A percentile compares a stretch with the other conserved stretches of the same genome.
Conservation (phyloP, 1,284 basidiomycete genomes). For the Irpex sp. region DNA sequence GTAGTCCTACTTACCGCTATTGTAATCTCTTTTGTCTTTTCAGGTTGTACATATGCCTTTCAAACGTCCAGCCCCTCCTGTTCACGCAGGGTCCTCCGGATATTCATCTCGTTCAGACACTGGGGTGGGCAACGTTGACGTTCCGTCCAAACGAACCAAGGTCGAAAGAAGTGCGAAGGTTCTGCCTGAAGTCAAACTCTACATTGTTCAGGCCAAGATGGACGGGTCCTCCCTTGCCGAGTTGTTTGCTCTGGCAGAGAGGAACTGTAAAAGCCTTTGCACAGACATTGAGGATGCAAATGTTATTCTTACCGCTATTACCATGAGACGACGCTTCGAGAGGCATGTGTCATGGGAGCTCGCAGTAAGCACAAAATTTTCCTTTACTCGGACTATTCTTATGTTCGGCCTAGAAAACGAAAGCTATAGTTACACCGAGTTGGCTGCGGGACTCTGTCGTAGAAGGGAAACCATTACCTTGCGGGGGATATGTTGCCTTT, state of each 20-base stretch:
- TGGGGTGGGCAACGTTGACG: neutral
- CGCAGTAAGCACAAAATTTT: constrained; percentile 44
- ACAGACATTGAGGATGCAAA: constrained; percentile 47
- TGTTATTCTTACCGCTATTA: constrained; percentile 60
- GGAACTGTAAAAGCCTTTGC: constrained; percentile 35
- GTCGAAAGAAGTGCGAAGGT: constrained; percentile 14
- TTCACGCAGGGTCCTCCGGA: constrained; percentile 5
- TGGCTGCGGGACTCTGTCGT: constrained; percentile 62
- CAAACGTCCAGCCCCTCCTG: constrained; percentile 22
- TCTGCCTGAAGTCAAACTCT: constrained; percentile 34
- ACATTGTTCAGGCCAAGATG: constrained; percentile 62
- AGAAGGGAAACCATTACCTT: constrained; percentile 43
- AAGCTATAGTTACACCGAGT: constrained; percentile 60
- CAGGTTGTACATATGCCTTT: constrained; percentile 22
- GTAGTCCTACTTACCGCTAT: neutral
- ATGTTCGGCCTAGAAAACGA: constrained; percentile 43
- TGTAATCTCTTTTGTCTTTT: neutral
- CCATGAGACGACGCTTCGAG: constrained; percentile 63
- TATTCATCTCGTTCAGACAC: constrained; percentile 16
- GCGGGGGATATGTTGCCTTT: constrained; percentile 51
- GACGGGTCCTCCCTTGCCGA: constrained; percentile 37
- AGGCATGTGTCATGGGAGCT: constrained; percentile 61
- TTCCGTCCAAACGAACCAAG: constrained; percentile 15
- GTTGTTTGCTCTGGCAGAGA: constrained; percentile 47
- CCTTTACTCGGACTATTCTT: neutral